These are phyloP conservation scores for Talaromyces funiculosus DNA, from an alignment of 2,329 filamentous ascomycete species.

Conservation along the genomic window DNA sequence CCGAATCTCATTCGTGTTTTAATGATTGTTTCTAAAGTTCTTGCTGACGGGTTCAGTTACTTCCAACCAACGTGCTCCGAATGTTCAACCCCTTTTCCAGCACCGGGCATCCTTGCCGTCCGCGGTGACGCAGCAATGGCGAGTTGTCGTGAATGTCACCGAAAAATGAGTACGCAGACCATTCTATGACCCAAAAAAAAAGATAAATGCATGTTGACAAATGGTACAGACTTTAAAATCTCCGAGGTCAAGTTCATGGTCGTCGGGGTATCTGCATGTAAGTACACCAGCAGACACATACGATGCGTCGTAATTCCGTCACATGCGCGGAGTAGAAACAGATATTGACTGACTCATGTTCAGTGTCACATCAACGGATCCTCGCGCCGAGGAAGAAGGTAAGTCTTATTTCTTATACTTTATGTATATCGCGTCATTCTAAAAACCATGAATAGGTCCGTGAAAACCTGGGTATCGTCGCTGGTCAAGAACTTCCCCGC, in stretches of 20 bases:
- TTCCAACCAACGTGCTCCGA: constrained; percentile 72
- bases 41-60: constrained; percentile 46
- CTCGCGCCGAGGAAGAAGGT: constrained; percentile 13
- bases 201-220: constrained; percentile 6
- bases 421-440: background rate
- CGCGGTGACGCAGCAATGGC: constrained; percentile 68
- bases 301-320: background rate
- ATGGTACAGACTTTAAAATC: constrained; percentile 54
- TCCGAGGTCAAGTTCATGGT: constrained; percentile 72
- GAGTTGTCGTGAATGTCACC: constrained; percentile 73
- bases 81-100: constrained; percentile 63
- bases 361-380: constrained; percentile 11
- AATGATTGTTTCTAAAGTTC: background rate
- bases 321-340: background rate
- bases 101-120: constrained; percentile 63
- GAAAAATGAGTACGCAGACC: constrained; percentile 57
- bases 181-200: background rate
- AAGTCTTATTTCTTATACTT: background rate
- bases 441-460: constrained; percentile 1
- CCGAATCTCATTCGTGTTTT: background rate
- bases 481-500: constrained; percentile 49
- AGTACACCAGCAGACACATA: constrained; percentile 16
- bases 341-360: background rate
- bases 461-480: constrained; percentile 51
- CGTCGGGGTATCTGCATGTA: constrained; percentile 54